Evolutionary conservation across 164 flowering plant genomes (phyloP).

Genomic region (Umbilicus rupestris): DNA sequence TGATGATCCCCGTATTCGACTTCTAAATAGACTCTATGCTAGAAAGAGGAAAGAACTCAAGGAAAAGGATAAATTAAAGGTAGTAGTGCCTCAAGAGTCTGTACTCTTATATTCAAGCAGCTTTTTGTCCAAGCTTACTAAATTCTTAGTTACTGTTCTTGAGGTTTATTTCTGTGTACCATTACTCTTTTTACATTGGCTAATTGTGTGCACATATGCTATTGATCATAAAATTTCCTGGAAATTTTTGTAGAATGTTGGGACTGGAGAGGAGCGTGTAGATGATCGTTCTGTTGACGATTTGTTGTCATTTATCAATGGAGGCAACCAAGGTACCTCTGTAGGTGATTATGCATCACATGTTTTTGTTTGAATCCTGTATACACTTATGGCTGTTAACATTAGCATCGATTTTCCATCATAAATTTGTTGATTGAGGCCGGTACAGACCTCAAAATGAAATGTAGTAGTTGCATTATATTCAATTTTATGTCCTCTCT

Average conservation of each 20-base stretch:
- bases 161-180: background rate
- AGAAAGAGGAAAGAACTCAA: conserved; percentile 83
- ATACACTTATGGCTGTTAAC: background rate
- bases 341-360: background rate
- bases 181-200: background rate
- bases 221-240: background rate
- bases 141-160: background rate
- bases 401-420: background rate
- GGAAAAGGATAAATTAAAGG: conserved; percentile 72
- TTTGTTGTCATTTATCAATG: conserved; percentile 78
- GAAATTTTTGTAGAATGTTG: conserved; percentile 49
- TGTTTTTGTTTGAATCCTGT: background rate
- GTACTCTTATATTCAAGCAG: background rate
- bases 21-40: conserved; percentile 80
- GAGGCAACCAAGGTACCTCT: conserved; percentile 32
- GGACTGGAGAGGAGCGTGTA: conserved; percentile 56
- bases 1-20: conserved; percentile 88
- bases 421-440: background rate
- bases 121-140: background rate
- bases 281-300: conserved; percentile 93
- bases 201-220: background rate
- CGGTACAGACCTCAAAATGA: background rate
- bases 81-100: conserved; percentile 15
- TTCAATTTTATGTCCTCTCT: background rate
- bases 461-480: background rate